A percentile compares a stretch with the other conserved stretches of the same genome.
Evolutionary conservation across 805 yeast species (phyloP).

Genomic region (Starmerella scarabaei): DNA sequence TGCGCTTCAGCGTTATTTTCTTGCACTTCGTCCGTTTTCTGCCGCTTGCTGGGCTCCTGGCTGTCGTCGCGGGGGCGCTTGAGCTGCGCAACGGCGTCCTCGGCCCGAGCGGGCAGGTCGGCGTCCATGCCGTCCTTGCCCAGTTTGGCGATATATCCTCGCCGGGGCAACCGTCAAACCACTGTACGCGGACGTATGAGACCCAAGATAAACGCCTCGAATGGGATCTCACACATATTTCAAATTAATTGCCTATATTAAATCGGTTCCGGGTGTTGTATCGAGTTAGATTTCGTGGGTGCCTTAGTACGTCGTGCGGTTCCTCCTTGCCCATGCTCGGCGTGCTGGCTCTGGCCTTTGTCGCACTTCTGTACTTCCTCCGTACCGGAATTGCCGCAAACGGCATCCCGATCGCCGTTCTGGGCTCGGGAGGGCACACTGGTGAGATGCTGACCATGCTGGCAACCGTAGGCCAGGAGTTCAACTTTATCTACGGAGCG

Average conservation of each 20-base stretch:
- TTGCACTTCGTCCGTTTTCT: background rate
- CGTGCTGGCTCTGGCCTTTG: slow-evolving; percentile 5
- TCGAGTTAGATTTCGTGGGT: too few relatives aligned
- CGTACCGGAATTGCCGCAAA: slow-evolving; percentile 2
- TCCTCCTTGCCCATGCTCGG: slow-evolving; percentile 6
- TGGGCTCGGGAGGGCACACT: slow-evolving; percentile 96
- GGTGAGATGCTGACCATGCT: slow-evolving; percentile 84
- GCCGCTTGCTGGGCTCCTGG: background rate
- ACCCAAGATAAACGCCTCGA: too few relatives aligned
- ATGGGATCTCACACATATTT: too few relatives aligned
- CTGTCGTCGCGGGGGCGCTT: slow-evolving; percentile 16
- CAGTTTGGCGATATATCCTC: too few relatives aligned
- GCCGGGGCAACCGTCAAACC: too few relatives aligned
- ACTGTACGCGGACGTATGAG: too few relatives aligned
- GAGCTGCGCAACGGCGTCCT: slow-evolving; percentile 28
- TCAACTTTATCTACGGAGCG: slow-evolving; percentile 32
- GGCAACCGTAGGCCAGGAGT: slow-evolving; percentile 25
- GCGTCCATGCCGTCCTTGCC: too few relatives aligned
- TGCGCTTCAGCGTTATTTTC: background rate
- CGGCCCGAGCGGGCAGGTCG: slow-evolving; percentile 25
- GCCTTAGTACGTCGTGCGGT: too few relatives aligned
- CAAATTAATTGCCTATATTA: too few relatives aligned
- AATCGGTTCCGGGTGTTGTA: too few relatives aligned
- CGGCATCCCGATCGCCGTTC: slow-evolving; percentile 37
- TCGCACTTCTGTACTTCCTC: slow-evolving; percentile 1